phyloP scores from a whole-genome alignment of 2,329 filamentous ascomycete species.

The Claviceps arundinis region DNA sequence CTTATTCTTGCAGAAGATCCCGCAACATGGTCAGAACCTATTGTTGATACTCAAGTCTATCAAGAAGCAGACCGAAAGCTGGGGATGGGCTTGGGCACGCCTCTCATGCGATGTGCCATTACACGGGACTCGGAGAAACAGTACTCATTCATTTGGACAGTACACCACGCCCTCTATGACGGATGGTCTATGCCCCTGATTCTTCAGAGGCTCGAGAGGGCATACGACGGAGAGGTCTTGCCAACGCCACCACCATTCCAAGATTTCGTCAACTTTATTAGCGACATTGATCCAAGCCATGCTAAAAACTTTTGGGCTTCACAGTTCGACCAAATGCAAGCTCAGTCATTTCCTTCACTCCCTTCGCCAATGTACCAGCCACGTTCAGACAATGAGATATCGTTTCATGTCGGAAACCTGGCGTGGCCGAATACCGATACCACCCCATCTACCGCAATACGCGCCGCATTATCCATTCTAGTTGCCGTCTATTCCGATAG shows the following conservation, averaged over 20 bases:
- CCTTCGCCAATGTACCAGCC: neutral
- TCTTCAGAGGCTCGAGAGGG: conserved; percentile 25
- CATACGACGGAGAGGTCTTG: conserved; percentile 18
- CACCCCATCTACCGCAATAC: conserved; percentile 9
- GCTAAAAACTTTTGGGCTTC: neutral
- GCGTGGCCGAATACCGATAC: conserved; percentile 12
- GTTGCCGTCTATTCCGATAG: conserved; percentile 20
- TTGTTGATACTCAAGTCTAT: conserved; percentile 19
- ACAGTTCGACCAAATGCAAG: neutral
- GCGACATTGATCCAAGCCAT: neutral
- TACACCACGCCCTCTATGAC: conserved; percentile 39
- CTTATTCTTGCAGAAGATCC: neutral
- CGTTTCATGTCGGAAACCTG: conserved; percentile 10
- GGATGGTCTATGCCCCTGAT: conserved; percentile 35
- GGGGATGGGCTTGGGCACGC: conserved; percentile 24
- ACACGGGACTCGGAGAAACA: conserved; percentile 17
- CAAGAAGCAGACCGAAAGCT: conserved; percentile 22
- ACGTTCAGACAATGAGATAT: conserved; percentile 20
- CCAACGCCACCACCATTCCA: conserved; percentile 20
- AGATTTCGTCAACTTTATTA: conserved; percentile 25
- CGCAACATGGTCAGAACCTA: conserved; percentile 14
- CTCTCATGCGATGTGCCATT: conserved; percentile 28
- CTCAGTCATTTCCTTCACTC: neutral
- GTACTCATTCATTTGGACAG: conserved; percentile 25
- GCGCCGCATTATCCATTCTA: conserved; percentile 17